These are phyloP conservation scores for Dysphania ambrosioides DNA, from an alignment of 148 eudicot genomes.

Conservation along the genomic window DNA sequence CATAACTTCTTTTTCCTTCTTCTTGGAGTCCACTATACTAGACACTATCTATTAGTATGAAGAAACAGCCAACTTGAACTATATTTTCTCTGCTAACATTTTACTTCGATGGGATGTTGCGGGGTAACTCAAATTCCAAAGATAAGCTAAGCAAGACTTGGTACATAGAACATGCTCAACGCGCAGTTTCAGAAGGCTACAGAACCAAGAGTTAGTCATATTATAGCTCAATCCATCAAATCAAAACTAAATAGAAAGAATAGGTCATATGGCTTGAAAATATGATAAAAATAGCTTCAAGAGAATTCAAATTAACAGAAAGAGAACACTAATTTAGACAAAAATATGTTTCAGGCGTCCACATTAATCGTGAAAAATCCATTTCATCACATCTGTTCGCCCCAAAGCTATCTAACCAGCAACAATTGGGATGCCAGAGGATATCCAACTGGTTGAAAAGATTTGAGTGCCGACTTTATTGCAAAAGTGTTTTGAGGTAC, in stretches of 20 bases:
- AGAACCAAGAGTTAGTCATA: neutral
- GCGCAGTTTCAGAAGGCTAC: neutral
- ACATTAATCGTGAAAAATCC: conserved; percentile 8
- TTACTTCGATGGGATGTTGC: neutral
- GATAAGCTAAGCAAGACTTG: neutral
- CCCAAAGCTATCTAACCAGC: conserved; percentile 24
- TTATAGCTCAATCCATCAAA: neutral
- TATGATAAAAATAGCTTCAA: neutral
- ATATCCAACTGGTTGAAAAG: conserved; percentile 21
- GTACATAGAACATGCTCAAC: neutral
- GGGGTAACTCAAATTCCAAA: neutral
- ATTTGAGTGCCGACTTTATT: conserved; percentile 28
- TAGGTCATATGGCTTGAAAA: neutral
- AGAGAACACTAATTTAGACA: conserved; percentile 1
- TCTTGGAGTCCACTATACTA: neutral
- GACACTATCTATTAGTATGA: neutral
- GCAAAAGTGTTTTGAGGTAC: conserved; percentile 6
- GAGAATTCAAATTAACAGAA: neutral
- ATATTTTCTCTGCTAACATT: neutral
- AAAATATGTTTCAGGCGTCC: conserved; percentile 12
- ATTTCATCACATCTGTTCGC: conserved; percentile 13
- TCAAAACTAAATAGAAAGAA: neutral
- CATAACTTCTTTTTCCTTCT: neutral
- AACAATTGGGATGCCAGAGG: conserved; percentile 15
- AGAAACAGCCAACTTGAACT: neutral